Conservation (phyloP, 2,329 filamentous ascomycete genomes). For the Orbilia blumenaviensis region DNA sequence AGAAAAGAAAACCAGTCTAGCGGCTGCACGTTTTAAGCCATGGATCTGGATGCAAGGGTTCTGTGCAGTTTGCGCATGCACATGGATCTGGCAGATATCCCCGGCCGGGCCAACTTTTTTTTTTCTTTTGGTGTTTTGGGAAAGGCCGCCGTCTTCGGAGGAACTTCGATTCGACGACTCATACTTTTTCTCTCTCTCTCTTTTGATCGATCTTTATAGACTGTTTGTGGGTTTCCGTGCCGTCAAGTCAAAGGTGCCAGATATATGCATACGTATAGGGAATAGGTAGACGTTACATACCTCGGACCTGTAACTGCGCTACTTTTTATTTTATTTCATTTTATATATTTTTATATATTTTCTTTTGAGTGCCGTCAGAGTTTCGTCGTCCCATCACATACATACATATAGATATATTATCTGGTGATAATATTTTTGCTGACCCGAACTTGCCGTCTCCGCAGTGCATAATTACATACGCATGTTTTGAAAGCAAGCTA, state of each 20-base stretch:
- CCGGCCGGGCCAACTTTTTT: no score
- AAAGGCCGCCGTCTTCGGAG: constrained; percentile 47
- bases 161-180: constrained; percentile 10
- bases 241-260: no score
- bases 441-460: constrained; percentile 25
- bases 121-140: not conserved
- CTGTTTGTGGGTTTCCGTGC: no score
- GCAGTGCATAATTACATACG: not conserved
- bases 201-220: no score
- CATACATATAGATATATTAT: no score
- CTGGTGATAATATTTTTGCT: not conserved
- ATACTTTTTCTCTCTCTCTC: no score
- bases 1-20: no score
- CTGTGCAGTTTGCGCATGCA: no score
- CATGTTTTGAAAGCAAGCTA: not conserved
- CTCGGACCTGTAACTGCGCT: constrained; percentile 12
- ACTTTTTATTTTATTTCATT: constrained; percentile 5
- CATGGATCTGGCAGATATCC: not conserved
- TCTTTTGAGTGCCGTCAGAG: not conserved
- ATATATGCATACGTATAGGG: no score
- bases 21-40: constrained; percentile 12
- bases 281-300: no score
- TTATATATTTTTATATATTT: no score
- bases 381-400: no score
- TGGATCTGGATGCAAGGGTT: constrained; percentile 34